Conservation (phyloP, 768 basidiomycete genomes). For the Mycena rosella region DNA sequence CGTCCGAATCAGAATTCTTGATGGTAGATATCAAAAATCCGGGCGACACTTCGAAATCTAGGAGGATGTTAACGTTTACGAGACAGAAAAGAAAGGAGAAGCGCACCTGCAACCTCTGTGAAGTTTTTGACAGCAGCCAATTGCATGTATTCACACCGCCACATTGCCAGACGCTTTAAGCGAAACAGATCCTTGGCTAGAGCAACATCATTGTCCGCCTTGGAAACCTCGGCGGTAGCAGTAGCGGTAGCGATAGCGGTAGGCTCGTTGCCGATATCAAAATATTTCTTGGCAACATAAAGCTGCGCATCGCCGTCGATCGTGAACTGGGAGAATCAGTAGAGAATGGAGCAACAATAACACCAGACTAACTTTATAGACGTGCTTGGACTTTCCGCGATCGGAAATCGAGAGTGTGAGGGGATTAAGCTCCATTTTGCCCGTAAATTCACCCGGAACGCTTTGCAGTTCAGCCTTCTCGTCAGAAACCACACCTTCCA, state of each 20-base stretch:
- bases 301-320: not conserved
- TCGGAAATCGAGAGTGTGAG: too few relatives aligned
- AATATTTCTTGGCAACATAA: conserved; percentile 5
- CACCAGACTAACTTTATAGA: too few relatives aligned
- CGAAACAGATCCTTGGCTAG: not conserved
- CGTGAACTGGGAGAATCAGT: too few relatives aligned
- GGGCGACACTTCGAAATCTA: conserved; percentile 7
- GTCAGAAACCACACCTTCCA: too few relatives aligned
- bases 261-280: conserved; percentile 1
- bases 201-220: not conserved
- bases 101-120: not conserved
- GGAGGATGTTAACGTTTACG: not conserved
- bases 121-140: not conserved
- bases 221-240: not conserved
- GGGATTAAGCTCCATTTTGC: too few relatives aligned
- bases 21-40: not conserved
- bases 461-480: too few relatives aligned
- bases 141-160: not conserved
- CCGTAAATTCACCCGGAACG: too few relatives aligned
- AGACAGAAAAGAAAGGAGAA: not conserved
- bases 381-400: too few relatives aligned
- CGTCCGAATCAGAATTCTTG: not conserved
- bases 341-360: too few relatives aligned
- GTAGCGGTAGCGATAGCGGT: not conserved
- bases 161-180: not conserved